These are phyloP conservation scores for Zymoseptoria pseudotritici DNA, from an alignment of 2,329 filamentous ascomycete species.

Conservation along the genomic window DNA sequence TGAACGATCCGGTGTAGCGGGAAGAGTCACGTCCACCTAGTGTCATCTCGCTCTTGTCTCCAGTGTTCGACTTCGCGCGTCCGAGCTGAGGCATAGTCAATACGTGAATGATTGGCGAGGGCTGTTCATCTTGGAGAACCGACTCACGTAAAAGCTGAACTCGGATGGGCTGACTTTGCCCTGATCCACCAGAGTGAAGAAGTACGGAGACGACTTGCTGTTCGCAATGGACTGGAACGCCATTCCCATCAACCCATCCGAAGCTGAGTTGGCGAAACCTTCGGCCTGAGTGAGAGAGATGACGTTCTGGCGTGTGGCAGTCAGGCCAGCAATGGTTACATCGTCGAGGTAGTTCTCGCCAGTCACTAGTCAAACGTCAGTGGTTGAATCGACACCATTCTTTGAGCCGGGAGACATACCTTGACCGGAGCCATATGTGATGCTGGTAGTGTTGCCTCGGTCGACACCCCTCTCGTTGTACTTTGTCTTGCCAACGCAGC, in stretches of 20 bases:
- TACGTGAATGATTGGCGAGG: not conserved
- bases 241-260: slow-evolving; percentile 21
- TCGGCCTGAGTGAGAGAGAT: slow-evolving; percentile 21
- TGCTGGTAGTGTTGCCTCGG: slow-evolving; percentile 18
- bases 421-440: slow-evolving; percentile 20
- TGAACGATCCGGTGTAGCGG: slow-evolving; percentile 19
- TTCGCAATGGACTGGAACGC: slow-evolving; percentile 14
- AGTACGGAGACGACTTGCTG: slow-evolving; percentile 15
- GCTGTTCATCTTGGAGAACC: not conserved
- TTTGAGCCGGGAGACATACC: not conserved
- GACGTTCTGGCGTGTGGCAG: slow-evolving; percentile 18
- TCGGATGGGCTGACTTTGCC: slow-evolving; percentile 18
- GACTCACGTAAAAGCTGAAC: slow-evolving; percentile 21
- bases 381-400: not conserved
- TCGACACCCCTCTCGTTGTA: slow-evolving; percentile 18
- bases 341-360: slow-evolving; percentile 23
- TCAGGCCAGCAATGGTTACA: slow-evolving; percentile 19
- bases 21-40: slow-evolving; percentile 20
- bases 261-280: slow-evolving; percentile 18
- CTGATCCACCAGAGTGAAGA: slow-evolving; percentile 22
- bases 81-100: slow-evolving; percentile 9
- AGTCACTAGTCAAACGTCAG: slow-evolving; percentile 5
- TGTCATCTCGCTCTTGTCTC: slow-evolving; percentile 18
- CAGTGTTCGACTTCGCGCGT: slow-evolving; percentile 15
- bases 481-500: slow-evolving; percentile 16